Percentiles rank a stretch among this genome's conserved stretches.
Conservation (phyloP, 768 basidiomycete species). For the Naganishia kalamii region DNA sequence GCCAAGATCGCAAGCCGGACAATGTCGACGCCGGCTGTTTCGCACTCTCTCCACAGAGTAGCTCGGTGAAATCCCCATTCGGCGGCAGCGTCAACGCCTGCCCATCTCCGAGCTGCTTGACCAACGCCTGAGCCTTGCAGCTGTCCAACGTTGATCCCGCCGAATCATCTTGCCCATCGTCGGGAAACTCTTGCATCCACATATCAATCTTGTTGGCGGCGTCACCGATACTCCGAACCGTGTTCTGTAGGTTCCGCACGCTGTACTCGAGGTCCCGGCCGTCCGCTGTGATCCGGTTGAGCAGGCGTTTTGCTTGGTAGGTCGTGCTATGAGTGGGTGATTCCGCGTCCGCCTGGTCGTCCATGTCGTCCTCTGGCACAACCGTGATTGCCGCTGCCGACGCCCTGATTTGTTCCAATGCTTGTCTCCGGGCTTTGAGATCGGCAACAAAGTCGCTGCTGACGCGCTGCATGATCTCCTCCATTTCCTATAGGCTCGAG, state of each 20-base stretch:
- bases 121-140: not conserved
- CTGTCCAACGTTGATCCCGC: not conserved
- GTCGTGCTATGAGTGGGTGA: not conserved
- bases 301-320: not conserved
- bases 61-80: too few species aligned
- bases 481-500: not conserved
- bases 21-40: too few species aligned
- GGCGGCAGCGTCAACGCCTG: too few species aligned
- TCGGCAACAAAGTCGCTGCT: not conserved
- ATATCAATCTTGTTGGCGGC: slow-evolving; percentile 1
- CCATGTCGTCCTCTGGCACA: not conserved
- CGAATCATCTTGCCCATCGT: not conserved
- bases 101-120: not conserved
- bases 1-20: too few species aligned
- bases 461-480: slow-evolving; percentile 4
- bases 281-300: not conserved
- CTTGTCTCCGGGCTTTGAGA: not conserved
- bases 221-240: slow-evolving; percentile 5
- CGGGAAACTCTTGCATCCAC: slow-evolving; percentile 10
- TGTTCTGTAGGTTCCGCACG: slow-evolving; percentile 7
- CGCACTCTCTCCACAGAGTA: too few species aligned
- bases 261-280: slow-evolving; percentile 4
- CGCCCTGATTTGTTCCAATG: not conserved
- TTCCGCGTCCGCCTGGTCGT: not conserved
- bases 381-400: not conserved